phyloP scores from a whole-genome alignment of 2,329 filamentous ascomycete species.

The Fusarium globosum region DNA sequence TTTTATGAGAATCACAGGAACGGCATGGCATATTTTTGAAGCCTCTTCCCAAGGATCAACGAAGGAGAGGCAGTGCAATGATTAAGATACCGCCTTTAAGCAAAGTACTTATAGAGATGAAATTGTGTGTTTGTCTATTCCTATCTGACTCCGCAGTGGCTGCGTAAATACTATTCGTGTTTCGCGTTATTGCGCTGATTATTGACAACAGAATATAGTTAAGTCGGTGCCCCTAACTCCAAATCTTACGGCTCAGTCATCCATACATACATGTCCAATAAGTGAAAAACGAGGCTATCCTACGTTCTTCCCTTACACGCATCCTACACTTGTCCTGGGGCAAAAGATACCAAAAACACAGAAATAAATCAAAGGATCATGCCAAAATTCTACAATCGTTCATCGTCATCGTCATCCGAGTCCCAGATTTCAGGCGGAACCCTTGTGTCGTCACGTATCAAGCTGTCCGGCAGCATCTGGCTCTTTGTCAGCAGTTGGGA shows the following conservation, averaged over 20 bases:
- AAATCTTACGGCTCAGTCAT: conserved; percentile 11
- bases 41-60: conserved; percentile 12
- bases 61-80: conserved; percentile 15
- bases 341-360: not conserved
- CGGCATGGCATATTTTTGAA: conserved; percentile 30
- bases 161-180: not conserved
- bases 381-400: conserved; percentile 26
- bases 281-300: not conserved
- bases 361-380: not conserved
- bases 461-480: conserved; percentile 63
- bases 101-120: conserved; percentile 44
- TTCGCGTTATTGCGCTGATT: not conserved
- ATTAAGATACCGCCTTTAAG: conserved; percentile 31
- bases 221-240: conserved; percentile 16
- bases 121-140: conserved; percentile 37
- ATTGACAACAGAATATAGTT: not conserved
- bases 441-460: conserved; percentile 52
- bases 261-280: conserved; percentile 10
- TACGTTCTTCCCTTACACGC: not conserved
- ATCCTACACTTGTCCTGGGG: not conserved
- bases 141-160: not conserved
- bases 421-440: conserved; percentile 52
- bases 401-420: conserved; percentile 49
- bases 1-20: conserved; percentile 34
- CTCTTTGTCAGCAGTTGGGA: conserved; percentile 64